Conservation (phyloP, 306 rosid genomes). For the Quercus berberidifolia region DNA sequence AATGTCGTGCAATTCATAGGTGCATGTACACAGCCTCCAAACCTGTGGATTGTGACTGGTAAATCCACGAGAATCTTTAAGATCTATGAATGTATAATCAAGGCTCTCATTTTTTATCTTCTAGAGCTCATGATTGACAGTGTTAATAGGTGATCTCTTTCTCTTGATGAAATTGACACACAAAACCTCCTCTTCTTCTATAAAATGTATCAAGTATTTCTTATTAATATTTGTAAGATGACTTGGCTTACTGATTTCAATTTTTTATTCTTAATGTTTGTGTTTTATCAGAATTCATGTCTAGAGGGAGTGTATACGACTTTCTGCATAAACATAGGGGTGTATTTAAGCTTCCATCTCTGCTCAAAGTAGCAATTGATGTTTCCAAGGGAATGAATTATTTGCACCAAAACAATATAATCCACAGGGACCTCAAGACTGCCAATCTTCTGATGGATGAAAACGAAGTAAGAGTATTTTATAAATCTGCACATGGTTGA, state of each 20-base stretch:
- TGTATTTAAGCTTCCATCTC: conserved; percentile 85
- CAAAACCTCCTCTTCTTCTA: background rate
- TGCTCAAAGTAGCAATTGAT: conserved; percentile 89
- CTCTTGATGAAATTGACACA: conserved; percentile 21
- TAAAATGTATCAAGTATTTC: conserved; percentile 18
- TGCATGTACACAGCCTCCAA: conserved; percentile 88
- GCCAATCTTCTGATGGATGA: conserved; percentile 99
- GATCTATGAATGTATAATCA: conserved; percentile 3
- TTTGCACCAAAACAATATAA: conserved; percentile 96
- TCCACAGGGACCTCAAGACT: conserved; percentile 99
- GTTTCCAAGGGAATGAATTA: conserved; percentile 96
- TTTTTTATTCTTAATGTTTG: conserved; percentile 30
- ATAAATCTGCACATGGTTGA: conserved; percentile 21
- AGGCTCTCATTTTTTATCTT: conserved; percentile 6
- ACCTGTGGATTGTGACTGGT: conserved; percentile 95
- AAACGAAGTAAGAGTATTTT: conserved; percentile 65
- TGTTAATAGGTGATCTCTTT: background rate
- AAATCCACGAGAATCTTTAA: conserved; percentile 24
- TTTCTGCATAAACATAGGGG: conserved; percentile 94
- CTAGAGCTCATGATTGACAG: background rate
- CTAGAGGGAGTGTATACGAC: conserved; percentile 90
- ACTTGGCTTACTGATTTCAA: conserved; percentile 26
- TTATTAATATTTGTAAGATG: conserved; percentile 23
- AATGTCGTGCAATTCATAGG: conserved; percentile 99
- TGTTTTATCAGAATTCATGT: conserved; percentile 84